phyloP scores from a whole-genome alignment of 805 yeast species.

The Candida sanyiensis region DNA sequence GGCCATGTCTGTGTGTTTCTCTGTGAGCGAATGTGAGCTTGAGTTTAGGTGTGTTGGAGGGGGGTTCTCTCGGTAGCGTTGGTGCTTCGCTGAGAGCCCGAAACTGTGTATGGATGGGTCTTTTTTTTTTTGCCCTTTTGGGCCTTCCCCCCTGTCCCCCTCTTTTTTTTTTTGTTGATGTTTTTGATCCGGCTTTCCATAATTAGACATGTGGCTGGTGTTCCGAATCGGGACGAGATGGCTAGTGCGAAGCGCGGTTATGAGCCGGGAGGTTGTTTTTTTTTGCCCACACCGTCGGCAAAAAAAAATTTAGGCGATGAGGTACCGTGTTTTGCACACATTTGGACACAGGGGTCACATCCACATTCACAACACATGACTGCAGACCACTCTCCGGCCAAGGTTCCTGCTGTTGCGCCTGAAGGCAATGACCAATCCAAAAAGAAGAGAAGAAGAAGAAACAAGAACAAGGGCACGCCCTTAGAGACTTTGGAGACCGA shows the following conservation, averaged over 20 bases:
- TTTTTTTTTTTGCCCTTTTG: no score
- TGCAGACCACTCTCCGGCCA: background rate
- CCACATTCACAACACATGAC: no score
- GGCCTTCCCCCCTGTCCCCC: no score
- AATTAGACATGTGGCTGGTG: conserved; percentile 7
- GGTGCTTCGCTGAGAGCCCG: no score
- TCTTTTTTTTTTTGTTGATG: background rate
- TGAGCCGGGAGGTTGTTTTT: background rate
- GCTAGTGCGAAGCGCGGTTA: background rate
- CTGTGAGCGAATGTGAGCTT: no score
- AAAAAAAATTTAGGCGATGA: background rate
- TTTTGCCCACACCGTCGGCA: no score
- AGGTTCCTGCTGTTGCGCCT: conserved; percentile 6
- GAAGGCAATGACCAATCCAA: conserved; percentile 3
- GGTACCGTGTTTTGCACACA: background rate
- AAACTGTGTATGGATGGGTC: no score
- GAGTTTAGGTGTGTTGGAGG: no score
- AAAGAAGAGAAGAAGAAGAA: conserved; percentile 19
- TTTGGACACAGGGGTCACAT: no score
- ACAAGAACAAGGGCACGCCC: conserved; percentile 6
- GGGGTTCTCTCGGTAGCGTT: no score
- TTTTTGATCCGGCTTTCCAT: conserved; percentile 1
- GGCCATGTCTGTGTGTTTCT: conserved; percentile 24
- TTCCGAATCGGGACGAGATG: background rate
- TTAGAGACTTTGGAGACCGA: conserved; percentile 3